Conservation (phyloP, 768 basidiomycete species). For the Xerocomellus amylosporus region DNA sequence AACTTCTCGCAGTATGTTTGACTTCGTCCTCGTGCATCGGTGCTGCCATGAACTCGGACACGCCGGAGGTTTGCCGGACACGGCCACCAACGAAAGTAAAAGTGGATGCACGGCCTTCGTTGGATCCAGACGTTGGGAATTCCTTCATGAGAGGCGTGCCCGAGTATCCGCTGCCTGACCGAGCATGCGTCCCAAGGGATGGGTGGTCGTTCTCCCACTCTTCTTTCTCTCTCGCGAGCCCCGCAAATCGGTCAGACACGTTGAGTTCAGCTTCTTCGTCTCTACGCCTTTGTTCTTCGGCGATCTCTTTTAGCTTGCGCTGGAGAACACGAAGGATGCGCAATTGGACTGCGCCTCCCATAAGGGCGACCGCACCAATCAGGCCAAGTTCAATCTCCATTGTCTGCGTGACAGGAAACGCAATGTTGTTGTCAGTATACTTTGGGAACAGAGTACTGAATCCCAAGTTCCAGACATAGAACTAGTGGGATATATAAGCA, state of each 20-base stretch:
- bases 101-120: slow-evolving; percentile 40
- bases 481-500: slow-evolving; percentile 45
- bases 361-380: slow-evolving; percentile 76
- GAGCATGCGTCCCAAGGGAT: slow-evolving; percentile 53
- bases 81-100: slow-evolving; percentile 54
- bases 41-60: slow-evolving; percentile 72
- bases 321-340: slow-evolving; percentile 80
- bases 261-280: slow-evolving; percentile 75
- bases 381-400: slow-evolving; percentile 95
- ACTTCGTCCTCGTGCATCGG: slow-evolving; percentile 61
- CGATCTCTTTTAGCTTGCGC: slow-evolving; percentile 75
- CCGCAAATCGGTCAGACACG: slow-evolving; percentile 67
- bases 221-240: slow-evolving; percentile 63
- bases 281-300: slow-evolving; percentile 65
- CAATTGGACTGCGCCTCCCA: slow-evolving; percentile 88
- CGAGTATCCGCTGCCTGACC: slow-evolving; percentile 63
- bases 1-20: slow-evolving; percentile 45
- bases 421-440: slow-evolving; percentile 60
- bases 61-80: slow-evolving; percentile 58
- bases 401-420: slow-evolving; percentile 81
- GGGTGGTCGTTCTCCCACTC: slow-evolving; percentile 91
- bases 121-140: slow-evolving; percentile 48
- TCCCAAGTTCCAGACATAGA: slow-evolving; percentile 95
- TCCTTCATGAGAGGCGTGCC: slow-evolving; percentile 67
- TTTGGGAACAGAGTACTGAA: slow-evolving; percentile 79